Percentiles rank a stretch among this genome's conserved stretches.
Evolutionary conservation across 805 yeast species (phyloP).

Genomic region (Kockiozyma suomiensis): DNA sequence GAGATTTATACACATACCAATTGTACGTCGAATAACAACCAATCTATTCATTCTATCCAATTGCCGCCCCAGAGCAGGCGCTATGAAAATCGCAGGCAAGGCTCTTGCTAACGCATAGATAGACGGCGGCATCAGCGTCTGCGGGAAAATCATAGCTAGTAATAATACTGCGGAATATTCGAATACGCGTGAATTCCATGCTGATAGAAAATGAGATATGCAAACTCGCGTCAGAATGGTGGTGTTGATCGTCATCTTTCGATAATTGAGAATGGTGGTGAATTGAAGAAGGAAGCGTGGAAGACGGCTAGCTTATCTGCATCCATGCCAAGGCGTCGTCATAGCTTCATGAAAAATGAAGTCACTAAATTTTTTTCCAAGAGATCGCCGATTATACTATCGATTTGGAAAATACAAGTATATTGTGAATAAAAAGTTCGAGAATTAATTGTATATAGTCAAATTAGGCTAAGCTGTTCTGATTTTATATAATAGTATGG

Average conservation of each 20-base stretch:
- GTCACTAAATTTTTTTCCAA: too few relatives aligned
- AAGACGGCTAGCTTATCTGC: too few relatives aligned
- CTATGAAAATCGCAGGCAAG: slow-evolving; percentile 39
- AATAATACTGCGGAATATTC: slow-evolving; percentile 46
- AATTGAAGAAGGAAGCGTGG: neutral
- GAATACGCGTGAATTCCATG: slow-evolving; percentile 48
- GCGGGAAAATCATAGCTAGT: slow-evolving; percentile 44
- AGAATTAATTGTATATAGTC: too few relatives aligned
- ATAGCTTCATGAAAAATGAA: too few relatives aligned
- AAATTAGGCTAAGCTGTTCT: too few relatives aligned
- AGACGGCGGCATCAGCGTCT: slow-evolving; percentile 44
- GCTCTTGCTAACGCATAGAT: slow-evolving; percentile 44
- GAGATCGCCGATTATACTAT: too few relatives aligned
- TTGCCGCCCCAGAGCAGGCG: slow-evolving; percentile 40
- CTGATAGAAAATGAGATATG: slow-evolving; percentile 44
- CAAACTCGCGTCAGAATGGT: slow-evolving; percentile 19
- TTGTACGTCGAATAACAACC: slow-evolving; percentile 43
- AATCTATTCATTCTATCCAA: slow-evolving; percentile 42
- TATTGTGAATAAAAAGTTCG: too few relatives aligned
- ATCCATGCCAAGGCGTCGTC: too few relatives aligned
- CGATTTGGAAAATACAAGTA: too few relatives aligned
- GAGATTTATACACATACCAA: slow-evolving; percentile 32
- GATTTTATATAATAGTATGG: too few relatives aligned
- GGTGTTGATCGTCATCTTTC: slow-evolving; percentile 13
- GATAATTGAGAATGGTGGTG: neutral